Conservation (phyloP, 176 grass and related monocot genomes). For the Otatea glauca region DNA sequence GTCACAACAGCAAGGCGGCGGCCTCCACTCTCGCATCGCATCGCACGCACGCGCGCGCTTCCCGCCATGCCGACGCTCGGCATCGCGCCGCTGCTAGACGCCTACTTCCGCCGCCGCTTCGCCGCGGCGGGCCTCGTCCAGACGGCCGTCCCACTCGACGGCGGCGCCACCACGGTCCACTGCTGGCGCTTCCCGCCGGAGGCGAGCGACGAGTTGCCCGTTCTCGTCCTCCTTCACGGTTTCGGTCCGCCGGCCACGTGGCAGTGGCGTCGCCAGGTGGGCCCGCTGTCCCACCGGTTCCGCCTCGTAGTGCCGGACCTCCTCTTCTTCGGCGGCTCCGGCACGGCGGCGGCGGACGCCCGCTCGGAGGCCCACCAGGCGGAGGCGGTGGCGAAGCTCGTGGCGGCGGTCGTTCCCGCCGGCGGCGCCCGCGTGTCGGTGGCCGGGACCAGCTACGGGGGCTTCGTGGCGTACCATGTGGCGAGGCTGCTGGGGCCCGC, state of each 20-base stretch:
- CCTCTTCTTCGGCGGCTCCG: slow-evolving; percentile 85
- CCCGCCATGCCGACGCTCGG: slow-evolving; percentile 42
- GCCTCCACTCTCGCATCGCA: background rate
- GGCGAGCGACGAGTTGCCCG: slow-evolving; percentile 34
- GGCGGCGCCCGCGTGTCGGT: slow-evolving; percentile 38
- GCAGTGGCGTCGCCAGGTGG: slow-evolving; percentile 79
- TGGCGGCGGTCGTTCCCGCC: slow-evolving; percentile 35
- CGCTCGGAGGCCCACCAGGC: slow-evolving; percentile 80
- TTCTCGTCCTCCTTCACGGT: slow-evolving; percentile 83
- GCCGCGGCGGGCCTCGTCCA: slow-evolving; percentile 59
- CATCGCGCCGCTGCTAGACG: slow-evolving; percentile 53
- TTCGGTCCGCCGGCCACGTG: slow-evolving; percentile 70
- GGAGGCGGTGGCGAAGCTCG: slow-evolving; percentile 57
- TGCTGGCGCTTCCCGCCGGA: slow-evolving; percentile 49
- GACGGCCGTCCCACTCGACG: slow-evolving; percentile 52
- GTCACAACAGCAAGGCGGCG: background rate
- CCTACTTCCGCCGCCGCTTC: slow-evolving; percentile 61
- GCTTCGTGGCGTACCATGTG: slow-evolving; percentile 86
- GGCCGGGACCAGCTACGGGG: slow-evolving; percentile 88
- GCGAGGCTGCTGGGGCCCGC: slow-evolving; percentile 55
- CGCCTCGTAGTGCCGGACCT: slow-evolving; percentile 86
- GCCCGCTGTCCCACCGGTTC: slow-evolving; percentile 62
- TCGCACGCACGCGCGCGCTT: too few relatives aligned
- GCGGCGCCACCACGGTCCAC: slow-evolving; percentile 60
- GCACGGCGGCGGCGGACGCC: slow-evolving; percentile 27